Percentiles rank a stretch among this genome's conserved stretches.
Evolutionary conservation across 2,329 filamentous ascomycete species (phyloP).

Genomic region (Fusarium longipes): DNA sequence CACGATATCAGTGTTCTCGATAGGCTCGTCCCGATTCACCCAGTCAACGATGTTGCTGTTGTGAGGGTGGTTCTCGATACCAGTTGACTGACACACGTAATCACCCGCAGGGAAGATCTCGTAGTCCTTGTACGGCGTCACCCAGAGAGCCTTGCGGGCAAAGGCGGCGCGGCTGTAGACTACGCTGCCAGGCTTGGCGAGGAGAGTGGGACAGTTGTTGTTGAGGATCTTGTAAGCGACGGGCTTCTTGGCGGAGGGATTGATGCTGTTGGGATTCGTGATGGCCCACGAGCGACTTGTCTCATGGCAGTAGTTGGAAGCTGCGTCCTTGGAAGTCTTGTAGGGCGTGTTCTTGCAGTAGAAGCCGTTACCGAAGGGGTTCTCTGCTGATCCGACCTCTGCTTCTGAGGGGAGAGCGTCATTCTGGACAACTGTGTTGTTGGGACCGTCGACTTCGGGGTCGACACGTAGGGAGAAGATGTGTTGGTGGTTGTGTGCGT

Average conservation of each 20-base stretch:
- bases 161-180: conserved; percentile 93
- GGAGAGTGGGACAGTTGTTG: conserved; percentile 79
- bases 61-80: conserved; percentile 67
- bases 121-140: conserved; percentile 73
- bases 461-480: conserved; percentile 75
- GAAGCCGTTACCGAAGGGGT: conserved; percentile 91
- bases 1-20: conserved; percentile 87
- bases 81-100: conserved; percentile 88
- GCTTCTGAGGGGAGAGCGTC: conserved; percentile 78
- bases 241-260: conserved; percentile 86
- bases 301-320: conserved; percentile 82
- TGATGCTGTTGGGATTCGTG: conserved; percentile 81
- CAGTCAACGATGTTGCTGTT: conserved; percentile 78
- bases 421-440: conserved; percentile 76
- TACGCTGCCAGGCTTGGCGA: conserved; percentile 85
- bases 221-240: conserved; percentile 91
- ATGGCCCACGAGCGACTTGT: conserved; percentile 92
- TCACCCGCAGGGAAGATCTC: conserved; percentile 87
- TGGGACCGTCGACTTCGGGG: conserved; percentile 70
- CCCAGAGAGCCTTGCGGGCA: conserved; percentile 62
- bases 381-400: conserved; percentile 82
- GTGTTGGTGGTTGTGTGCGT: conserved; percentile 77
- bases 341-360: conserved; percentile 86
- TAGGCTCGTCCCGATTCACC: conserved; percentile 77
- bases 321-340: conserved; percentile 73